A percentile compares a stretch with the other conserved stretches of the same genome.
These are phyloP conservation scores for Tricladium varicosporioides DNA, from an alignment of 2,329 filamentous ascomycete species.

Conservation along the genomic window DNA sequence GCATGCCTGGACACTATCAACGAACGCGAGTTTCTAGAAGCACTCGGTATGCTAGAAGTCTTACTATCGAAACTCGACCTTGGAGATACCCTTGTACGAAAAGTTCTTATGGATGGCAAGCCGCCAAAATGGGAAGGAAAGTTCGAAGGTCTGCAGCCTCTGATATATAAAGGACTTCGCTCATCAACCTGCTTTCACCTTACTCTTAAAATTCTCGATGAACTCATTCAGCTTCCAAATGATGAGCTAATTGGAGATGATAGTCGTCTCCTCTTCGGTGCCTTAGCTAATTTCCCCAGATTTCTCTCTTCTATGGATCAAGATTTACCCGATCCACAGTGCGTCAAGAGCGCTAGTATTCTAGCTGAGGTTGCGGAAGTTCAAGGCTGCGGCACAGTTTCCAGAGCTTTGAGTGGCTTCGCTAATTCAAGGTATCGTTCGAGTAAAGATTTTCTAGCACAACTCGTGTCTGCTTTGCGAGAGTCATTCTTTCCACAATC, in stretches of 20 bases:
- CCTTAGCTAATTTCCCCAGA: conserved; percentile 88
- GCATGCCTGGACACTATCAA: conserved; percentile 97
- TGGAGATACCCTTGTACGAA: conserved; percentile 64
- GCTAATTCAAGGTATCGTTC: conserved; percentile 63
- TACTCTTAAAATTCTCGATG: conserved; percentile 75
- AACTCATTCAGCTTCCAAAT: conserved; percentile 73
- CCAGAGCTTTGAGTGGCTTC: conserved; percentile 68
- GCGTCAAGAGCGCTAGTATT: conserved; percentile 62
- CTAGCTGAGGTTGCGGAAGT: conserved; percentile 71
- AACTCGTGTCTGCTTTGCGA: conserved; percentile 71
- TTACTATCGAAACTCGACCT: conserved; percentile 84
- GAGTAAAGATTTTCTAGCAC: conserved; percentile 72
- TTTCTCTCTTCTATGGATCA: conserved; percentile 79
- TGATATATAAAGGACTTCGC: conserved; percentile 88
- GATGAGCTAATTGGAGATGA: conserved; percentile 80
- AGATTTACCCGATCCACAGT: conserved; percentile 51
- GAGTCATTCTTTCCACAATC: conserved; percentile 77
- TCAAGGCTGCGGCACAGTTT: conserved; percentile 67
- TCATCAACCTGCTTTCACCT: conserved; percentile 80
- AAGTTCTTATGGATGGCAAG: conserved; percentile 71
- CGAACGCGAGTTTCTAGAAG: conserved; percentile 90
- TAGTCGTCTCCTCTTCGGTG: conserved; percentile 75
- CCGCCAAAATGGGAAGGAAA: conserved; percentile 84
- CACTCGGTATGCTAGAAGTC: conserved; percentile 85
- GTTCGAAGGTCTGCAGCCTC: conserved; percentile 81